Conservation (phyloP, 2,329 filamentous ascomycete genomes). For the Trichoderma oligosporum region DNA sequence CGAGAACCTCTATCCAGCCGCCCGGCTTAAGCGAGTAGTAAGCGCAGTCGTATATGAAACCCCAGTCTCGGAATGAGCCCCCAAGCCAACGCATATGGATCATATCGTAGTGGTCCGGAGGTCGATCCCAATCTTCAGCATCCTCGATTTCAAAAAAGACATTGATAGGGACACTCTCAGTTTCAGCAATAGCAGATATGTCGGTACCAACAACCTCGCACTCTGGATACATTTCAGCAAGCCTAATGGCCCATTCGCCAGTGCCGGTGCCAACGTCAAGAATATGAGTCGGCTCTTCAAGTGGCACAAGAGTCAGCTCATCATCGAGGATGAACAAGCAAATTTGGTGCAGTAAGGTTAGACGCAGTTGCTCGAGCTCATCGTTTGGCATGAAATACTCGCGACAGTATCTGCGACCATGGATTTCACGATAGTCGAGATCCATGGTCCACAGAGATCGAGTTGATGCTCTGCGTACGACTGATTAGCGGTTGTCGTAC, state of each 20-base stretch:
- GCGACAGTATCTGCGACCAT: constrained; percentile 60
- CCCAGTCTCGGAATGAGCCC: constrained; percentile 55
- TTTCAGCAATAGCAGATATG: constrained; percentile 54
- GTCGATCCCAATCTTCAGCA: constrained; percentile 57
- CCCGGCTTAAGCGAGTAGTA: constrained; percentile 53
- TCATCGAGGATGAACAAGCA: constrained; percentile 51
- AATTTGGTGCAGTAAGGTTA: constrained; percentile 60
- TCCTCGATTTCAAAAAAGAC: constrained; percentile 59
- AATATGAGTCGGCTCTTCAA: constrained; percentile 39
- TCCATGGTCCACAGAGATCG: constrained; percentile 48
- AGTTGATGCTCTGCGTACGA: constrained; percentile 37
- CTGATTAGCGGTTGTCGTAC: neutral
- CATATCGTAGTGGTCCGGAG: constrained; percentile 50
- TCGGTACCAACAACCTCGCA: constrained; percentile 58
- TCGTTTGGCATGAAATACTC: constrained; percentile 66
- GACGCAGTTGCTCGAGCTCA: constrained; percentile 59
- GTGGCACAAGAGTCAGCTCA: constrained; percentile 42
- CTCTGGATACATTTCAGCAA: constrained; percentile 50
- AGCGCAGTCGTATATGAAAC: constrained; percentile 50
- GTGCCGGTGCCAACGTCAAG: constrained; percentile 59
- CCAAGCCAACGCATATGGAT: constrained; percentile 55
- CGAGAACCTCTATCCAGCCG: constrained; percentile 54
- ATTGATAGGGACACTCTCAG: constrained; percentile 54
- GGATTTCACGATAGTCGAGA: constrained; percentile 56
- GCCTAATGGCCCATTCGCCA: constrained; percentile 49